Evolutionary conservation across 2,329 filamentous ascomycete species (phyloP).

Genomic region (Drechslerella dactyloides): DNA sequence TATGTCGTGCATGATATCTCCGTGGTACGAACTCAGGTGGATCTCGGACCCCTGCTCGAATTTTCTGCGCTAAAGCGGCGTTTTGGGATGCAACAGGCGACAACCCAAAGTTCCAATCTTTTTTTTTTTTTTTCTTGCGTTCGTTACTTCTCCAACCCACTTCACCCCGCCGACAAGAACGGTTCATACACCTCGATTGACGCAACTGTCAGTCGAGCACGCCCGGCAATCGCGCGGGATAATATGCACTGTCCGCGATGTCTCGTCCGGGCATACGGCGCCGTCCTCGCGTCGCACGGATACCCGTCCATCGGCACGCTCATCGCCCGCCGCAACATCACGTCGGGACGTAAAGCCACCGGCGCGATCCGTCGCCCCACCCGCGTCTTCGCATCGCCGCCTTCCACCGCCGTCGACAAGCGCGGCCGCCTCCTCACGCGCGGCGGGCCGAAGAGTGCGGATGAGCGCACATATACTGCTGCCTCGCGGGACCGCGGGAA

Average conservation of each 20-base stretch:
- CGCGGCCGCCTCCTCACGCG: slow-evolving; percentile 32
- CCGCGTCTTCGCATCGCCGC: slow-evolving; percentile 19
- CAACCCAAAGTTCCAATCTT: not conserved
- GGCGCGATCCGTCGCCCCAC: slow-evolving; percentile 16
- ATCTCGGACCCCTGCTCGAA: not conserved
- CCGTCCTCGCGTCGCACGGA: slow-evolving; percentile 39
- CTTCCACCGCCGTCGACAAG: slow-evolving; percentile 31
- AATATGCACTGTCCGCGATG: slow-evolving; percentile 38
- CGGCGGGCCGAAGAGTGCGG: slow-evolving; percentile 20
- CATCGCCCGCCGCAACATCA: slow-evolving; percentile 32
- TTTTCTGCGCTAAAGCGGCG: not conserved
- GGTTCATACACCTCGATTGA: not conserved
- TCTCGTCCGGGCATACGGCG: slow-evolving; percentile 42
- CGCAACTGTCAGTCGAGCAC: not conserved
- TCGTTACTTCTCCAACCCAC: not conserved
- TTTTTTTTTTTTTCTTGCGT: slow-evolving; percentile 8
- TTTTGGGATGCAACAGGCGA: not conserved
- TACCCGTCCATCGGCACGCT: slow-evolving; percentile 25
- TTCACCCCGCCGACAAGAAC: too few relatives aligned
- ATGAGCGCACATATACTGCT: slow-evolving; percentile 16
- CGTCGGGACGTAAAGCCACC: slow-evolving; percentile 7
- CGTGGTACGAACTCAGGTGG: too few relatives aligned
- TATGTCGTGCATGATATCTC: too few relatives aligned
- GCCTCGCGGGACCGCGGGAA: not conserved
- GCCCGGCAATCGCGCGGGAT: not conserved